phyloP scores from a whole-genome alignment of 2,329 filamentous ascomycete genomes.

The Neobulgaria alba region DNA sequence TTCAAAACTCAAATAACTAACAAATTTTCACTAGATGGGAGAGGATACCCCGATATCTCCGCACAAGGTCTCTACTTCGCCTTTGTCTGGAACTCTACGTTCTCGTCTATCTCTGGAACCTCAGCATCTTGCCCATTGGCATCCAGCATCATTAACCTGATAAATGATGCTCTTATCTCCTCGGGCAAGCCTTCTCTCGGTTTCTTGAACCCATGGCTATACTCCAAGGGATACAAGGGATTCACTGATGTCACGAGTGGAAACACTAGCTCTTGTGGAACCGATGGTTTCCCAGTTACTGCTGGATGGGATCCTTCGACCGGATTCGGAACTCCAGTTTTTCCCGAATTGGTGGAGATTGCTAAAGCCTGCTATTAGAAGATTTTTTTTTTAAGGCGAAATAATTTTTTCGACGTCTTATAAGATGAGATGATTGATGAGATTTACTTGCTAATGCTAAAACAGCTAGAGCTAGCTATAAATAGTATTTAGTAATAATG shows the following conservation, averaged over 20 bases:
- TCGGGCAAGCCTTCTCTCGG: constrained; percentile 37
- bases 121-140: constrained; percentile 47
- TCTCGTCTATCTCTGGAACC: constrained; percentile 38
- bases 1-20: neutral
- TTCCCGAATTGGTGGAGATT: constrained; percentile 5
- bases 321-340: constrained; percentile 28
- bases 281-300: constrained; percentile 16
- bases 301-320: constrained; percentile 30
- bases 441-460: too few relatives aligned
- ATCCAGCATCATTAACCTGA: constrained; percentile 46
- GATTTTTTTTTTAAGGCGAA: too few relatives aligned
- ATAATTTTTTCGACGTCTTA: too few relatives aligned
- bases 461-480: too few relatives aligned
- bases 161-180: constrained; percentile 52
- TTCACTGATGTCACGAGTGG: constrained; percentile 32
- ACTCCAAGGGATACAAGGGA: constrained; percentile 28
- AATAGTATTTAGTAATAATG: too few relatives aligned
- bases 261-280: constrained; percentile 30
- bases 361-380: constrained; percentile 3
- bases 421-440: too few relatives aligned
- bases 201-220: constrained; percentile 38
- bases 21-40: constrained; percentile 25
- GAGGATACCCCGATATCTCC: constrained; percentile 43
- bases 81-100: constrained; percentile 30
- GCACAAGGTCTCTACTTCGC: constrained; percentile 50